Percentiles rank a stretch among this genome's conserved stretches.
These are phyloP conservation scores for Elsinoe ampelina DNA, from an alignment of 2,329 filamentous ascomycete species.

Conservation along the genomic window DNA sequence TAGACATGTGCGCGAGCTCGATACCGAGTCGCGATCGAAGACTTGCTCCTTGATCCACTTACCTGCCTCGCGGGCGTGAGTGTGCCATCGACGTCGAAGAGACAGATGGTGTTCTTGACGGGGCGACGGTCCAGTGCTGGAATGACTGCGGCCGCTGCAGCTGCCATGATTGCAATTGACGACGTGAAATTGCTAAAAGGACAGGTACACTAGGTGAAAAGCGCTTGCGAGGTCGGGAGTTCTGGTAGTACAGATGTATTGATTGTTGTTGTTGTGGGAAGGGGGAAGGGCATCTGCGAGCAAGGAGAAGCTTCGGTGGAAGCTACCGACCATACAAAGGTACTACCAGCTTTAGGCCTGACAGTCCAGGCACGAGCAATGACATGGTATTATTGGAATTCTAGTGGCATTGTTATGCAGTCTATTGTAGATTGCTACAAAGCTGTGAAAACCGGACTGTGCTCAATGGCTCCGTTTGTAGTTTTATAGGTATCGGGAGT, in stretches of 20 bases:
- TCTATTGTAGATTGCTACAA: too few species aligned
- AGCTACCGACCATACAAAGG: neutral
- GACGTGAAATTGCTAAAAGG: too few species aligned
- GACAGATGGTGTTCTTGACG: slow-evolving; percentile 82
- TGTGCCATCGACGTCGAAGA: slow-evolving; percentile 95
- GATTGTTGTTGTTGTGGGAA: neutral
- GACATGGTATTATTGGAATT: too few species aligned
- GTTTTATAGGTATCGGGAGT: neutral
- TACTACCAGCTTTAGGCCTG: too few species aligned
- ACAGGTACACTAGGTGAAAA: too few species aligned
- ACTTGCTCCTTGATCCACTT: slow-evolving; percentile 25
- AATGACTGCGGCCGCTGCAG: slow-evolving; percentile 42
- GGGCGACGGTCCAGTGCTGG: slow-evolving; percentile 74
- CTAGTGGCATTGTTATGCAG: too few species aligned
- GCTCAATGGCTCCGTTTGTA: too few species aligned
- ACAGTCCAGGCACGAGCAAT: too few species aligned
- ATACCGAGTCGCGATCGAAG: too few species aligned
- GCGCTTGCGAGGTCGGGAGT: too few species aligned
- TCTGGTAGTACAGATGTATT: neutral
- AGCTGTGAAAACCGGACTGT: too few species aligned
- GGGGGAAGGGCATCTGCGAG: neutral
- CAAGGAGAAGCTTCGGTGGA: neutral
- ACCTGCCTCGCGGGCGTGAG: slow-evolving; percentile 75
- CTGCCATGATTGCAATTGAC: slow-evolving; percentile 22
- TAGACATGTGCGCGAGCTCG: too few species aligned